Percentiles rank a stretch among this genome's conserved stretches.
phyloP scores from a whole-genome alignment of 768 basidiomycete genomes.

The Chalciporus sphaerocephalus region DNA sequence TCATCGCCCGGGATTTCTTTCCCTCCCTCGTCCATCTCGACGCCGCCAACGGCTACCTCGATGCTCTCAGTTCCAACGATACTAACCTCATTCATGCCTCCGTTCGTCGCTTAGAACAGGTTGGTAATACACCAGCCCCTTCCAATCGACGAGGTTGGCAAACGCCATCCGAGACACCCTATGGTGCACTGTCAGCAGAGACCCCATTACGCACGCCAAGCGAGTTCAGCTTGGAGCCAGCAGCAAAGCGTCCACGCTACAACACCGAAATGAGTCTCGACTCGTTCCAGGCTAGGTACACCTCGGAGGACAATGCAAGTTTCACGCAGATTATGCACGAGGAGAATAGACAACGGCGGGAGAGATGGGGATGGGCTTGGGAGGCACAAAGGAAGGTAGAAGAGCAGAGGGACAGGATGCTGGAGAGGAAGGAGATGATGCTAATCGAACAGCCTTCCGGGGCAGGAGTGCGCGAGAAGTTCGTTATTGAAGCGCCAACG shows the following conservation, averaged over 20 bases:
- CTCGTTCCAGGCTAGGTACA: constrained; percentile 85
- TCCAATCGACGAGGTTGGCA: constrained; percentile 33
- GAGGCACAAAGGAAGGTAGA: constrained; percentile 84
- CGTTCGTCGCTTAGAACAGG: constrained; percentile 66
- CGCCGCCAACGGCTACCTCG: constrained; percentile 82
- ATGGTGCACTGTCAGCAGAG: constrained; percentile 52
- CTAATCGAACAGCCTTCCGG: constrained; percentile 63
- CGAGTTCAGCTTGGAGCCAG: constrained; percentile 37
- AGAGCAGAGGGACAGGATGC: constrained; percentile 55
- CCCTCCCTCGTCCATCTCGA: constrained; percentile 88
- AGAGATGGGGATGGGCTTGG: constrained; percentile 91
- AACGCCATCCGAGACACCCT: constrained; percentile 64
- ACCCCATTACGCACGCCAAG: constrained; percentile 56
- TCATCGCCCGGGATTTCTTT: constrained; percentile 97
- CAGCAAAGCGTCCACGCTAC: constrained; percentile 54
- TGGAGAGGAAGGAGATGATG: constrained; percentile 65
- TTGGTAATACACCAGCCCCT: constrained; percentile 47
- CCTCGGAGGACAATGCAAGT: constrained; percentile 96
- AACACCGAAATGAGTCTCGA: constrained; percentile 69
- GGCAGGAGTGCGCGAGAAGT: constrained; percentile 63
- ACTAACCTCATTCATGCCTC: constrained; percentile 71
- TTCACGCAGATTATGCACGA: constrained; percentile 89
- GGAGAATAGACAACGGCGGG: constrained; percentile 79
- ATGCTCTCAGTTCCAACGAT: constrained; percentile 73
- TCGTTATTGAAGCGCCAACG: constrained; percentile 57